phyloP scores from a whole-genome alignment of 2,329 filamentous ascomycete genomes.

The Massarina eburnea region DNA sequence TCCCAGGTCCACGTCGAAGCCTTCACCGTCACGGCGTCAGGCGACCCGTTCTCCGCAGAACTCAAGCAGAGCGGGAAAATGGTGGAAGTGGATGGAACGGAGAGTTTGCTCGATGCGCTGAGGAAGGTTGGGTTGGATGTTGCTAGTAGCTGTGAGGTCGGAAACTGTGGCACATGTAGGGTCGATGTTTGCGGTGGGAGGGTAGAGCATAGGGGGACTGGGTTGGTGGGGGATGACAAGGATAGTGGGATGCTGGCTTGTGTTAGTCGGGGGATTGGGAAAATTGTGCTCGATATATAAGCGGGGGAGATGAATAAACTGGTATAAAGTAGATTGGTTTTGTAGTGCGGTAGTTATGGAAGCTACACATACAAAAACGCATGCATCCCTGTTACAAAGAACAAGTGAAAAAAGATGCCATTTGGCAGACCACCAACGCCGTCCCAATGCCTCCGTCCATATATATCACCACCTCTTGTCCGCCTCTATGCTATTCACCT shows the following conservation, averaged over 20 bases:
- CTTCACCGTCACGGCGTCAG: conserved; percentile 56
- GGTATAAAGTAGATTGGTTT: background rate
- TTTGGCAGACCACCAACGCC: too few species aligned
- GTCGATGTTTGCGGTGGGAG: conserved; percentile 43
- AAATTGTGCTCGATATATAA: conserved; percentile 36
- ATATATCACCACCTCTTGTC: background rate
- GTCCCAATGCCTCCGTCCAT: too few species aligned
- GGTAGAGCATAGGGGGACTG: conserved; percentile 45
- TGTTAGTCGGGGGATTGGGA: conserved; percentile 40
- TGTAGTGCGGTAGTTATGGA: background rate
- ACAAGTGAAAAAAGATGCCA: too few species aligned
- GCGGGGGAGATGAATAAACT: conserved; percentile 2
- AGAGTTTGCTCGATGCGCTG: conserved; percentile 47
- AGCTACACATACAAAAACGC: too few species aligned
- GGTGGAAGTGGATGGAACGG: conserved; percentile 48
- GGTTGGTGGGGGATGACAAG: conserved; percentile 26
- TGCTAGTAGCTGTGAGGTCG: conserved; percentile 47
- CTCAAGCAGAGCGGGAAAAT: conserved; percentile 49
- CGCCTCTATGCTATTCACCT: too few species aligned
- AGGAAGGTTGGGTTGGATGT: conserved; percentile 48
- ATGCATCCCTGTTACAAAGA: too few species aligned
- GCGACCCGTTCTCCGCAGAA: conserved; percentile 62
- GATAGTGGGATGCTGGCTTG: conserved; percentile 39
- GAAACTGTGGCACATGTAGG: conserved; percentile 49
- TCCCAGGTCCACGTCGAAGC: conserved; percentile 63